phyloP scores from a whole-genome alignment of 306 rosid species.

The Astragalus glycyphyllos region DNA sequence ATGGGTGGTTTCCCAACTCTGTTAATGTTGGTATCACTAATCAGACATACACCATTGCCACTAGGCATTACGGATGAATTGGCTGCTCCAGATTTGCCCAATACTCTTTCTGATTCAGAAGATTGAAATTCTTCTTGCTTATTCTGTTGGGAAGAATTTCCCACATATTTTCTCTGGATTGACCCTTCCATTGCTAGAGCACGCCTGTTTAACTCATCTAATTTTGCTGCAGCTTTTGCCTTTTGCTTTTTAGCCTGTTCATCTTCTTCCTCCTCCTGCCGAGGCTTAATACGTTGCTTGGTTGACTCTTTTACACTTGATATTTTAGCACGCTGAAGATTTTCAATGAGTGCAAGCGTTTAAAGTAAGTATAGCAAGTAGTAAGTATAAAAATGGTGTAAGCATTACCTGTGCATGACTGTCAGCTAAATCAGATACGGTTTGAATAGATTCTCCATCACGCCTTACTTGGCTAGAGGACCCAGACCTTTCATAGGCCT shows the following conservation, averaged over 20 bases:
- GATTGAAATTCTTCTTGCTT: constrained; percentile 61
- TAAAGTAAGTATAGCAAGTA: constrained; percentile 33
- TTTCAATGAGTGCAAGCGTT: constrained; percentile 38
- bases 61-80: constrained; percentile 45
- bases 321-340: constrained; percentile 66
- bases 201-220: constrained; percentile 79
- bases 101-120: constrained; percentile 44
- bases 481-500: constrained; percentile 34
- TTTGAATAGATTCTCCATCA: constrained; percentile 59
- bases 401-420: constrained; percentile 74
- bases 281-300: constrained; percentile 78
- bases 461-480: constrained; percentile 44
- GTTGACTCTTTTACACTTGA: constrained; percentile 57
- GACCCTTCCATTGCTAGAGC: constrained; percentile 56
- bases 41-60: constrained; percentile 42
- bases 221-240: constrained; percentile 75
- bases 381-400: constrained; percentile 34
- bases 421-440: constrained; percentile 55
- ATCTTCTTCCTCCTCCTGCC: constrained; percentile 94
- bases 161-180: constrained; percentile 50
- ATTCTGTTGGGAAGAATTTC: constrained; percentile 52
- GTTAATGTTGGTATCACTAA: constrained; percentile 40
- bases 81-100: constrained; percentile 46
- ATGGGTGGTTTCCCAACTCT: constrained; percentile 47
- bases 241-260: constrained; percentile 77